Base-by-base conservation (phyloP, 2,329 filamentous ascomycete genomes). In the Colletotrichum abscissum region DNA sequence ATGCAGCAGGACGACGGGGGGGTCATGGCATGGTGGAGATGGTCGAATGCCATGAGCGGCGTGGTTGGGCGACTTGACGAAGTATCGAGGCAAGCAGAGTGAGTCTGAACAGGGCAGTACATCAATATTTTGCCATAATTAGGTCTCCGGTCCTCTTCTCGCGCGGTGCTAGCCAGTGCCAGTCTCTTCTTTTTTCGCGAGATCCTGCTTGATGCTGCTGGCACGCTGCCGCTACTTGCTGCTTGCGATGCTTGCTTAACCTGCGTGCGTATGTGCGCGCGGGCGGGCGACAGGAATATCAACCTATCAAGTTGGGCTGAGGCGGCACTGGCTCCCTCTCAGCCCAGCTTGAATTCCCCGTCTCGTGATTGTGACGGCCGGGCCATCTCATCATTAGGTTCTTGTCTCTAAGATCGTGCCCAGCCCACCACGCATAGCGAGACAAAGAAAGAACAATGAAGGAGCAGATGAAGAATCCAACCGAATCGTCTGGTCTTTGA, bases 51-150 rank as follows among this genome's bases (percentile, higher is more conserved):
- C 54, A 57, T 30, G 26, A 63, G 42, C 54, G 60, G 62, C 42
- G 42, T 75, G 73, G 71, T 74, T 69, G 73, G 73, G 73, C 54
- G 35, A 60, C 14, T 63, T 52, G 63, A 74, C 67, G 63, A 67
- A 49, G 33, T 28, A 73, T 59, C 33, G 64, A 69, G 64, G 69
- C 69, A 69, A 74, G 49, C 69, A 33, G 58, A 35, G 42, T 52
- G 62, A 60, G 52, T 69, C 55, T 22, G 54, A 70, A 42, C 71
- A 74, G 65, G 66, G 59, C 70, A 74, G 63, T 73, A 71, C 69
- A 74, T 69, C 58, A 74, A 74, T 74, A 73, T 73, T 74, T 35
- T 74, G 69, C 72, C 69, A 74, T 73, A 73, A 69, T 74, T 69
- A 74, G 70, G 69, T 58, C 69, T 64, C 49, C 52, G 38, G 54